Evolutionary conservation across 345 rosid genomes (phyloP), one percentile per base, ranked within the genome.

Genomic region (Gossypium stocksii): DNA sequence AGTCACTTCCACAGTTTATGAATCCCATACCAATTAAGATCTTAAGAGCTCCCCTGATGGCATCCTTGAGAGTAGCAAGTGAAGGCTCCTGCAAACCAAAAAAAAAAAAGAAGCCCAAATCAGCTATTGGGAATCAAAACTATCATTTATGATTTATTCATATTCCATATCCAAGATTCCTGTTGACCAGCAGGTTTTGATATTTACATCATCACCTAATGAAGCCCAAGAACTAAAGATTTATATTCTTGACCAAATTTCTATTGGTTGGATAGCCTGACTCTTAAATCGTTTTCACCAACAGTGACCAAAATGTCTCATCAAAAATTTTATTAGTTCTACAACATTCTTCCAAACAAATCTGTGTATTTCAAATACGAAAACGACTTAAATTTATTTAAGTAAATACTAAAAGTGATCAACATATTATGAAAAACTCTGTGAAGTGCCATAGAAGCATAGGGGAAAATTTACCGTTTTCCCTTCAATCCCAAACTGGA

Each of bases 401-500:
- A 5, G 41, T 34, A 34, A 6, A 29, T 29, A 48, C 51, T 34
- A 29, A 27, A 17, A 3, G 16, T 56, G 29, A 12, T 10, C 34
- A 22, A n/a, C 38, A 29, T 29, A 29, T 29, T 29, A 29, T 29
- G 38, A 29, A 34, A 34, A 5, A 1, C 41, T 34, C 7, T 34
- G 41, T 34, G 41, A 34, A 34, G 41, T 34, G 7, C 41, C 41
- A 34, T 34, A 34, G 64, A 51, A 65, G 12, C 12, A 1, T 9
- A 4, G 20, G 57, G 57, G 19, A 27, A 1, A n/a, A 5, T 5
- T 23, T 85, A 91, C 95, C 86, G 88, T 83, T 76, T 91, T 93
- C 77, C 98, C 98, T 76, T 93, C 78, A n/a, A 91, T 91, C 13
- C 95, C 93, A 43, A 89, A 90, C 46, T 93, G 97, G 59, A 89